Evolutionary conservation across 2,329 filamentous ascomycete genomes (phyloP).

Genomic region (Penicillium concentricum): DNA sequence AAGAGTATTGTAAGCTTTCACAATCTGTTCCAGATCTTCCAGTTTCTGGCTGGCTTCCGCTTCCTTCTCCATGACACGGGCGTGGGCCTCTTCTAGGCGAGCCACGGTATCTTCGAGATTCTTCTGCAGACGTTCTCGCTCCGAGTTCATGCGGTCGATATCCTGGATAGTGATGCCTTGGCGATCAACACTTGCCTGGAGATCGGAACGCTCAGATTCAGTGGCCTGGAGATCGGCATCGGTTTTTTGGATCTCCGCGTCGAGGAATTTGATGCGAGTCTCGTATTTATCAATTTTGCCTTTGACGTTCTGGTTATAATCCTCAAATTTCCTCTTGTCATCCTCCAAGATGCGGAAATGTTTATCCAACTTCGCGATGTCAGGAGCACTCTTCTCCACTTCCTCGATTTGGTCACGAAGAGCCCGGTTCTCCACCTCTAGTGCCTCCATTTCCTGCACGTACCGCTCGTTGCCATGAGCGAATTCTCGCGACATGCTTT

Average conservation of each 20-base stretch:
- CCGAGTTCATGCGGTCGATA: slow-evolving; percentile 97
- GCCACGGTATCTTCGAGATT: slow-evolving; percentile 74
- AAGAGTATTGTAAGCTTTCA: slow-evolving; percentile 89
- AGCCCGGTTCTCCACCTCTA: slow-evolving; percentile 81
- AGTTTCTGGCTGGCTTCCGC: slow-evolving; percentile 80
- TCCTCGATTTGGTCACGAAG: slow-evolving; percentile 85
- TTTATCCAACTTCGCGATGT: slow-evolving; percentile 79
- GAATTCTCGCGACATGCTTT: slow-evolving; percentile 84
- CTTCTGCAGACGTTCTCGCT: slow-evolving; percentile 89
- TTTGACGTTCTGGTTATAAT: slow-evolving; percentile 83
- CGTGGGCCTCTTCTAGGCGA: slow-evolving; percentile 81
- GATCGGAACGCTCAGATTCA: slow-evolving; percentile 73
- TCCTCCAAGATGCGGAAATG: slow-evolving; percentile 92
- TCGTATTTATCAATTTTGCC: slow-evolving; percentile 88
- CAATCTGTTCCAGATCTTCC: slow-evolving; percentile 85
- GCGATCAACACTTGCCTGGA: slow-evolving; percentile 85
- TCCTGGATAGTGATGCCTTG: slow-evolving; percentile 96
- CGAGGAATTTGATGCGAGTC: slow-evolving; percentile 73
- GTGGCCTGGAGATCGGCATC: slow-evolving; percentile 72
- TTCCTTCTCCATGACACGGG: slow-evolving; percentile 80
- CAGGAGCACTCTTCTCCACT: slow-evolving; percentile 79
- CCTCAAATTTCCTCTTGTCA: slow-evolving; percentile 91
- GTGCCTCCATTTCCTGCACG: slow-evolving; percentile 74
- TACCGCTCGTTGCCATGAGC: slow-evolving; percentile 82
- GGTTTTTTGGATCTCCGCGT: slow-evolving; percentile 80